These are phyloP conservation scores for Dentipellis sp. DNA, from an alignment of 768 basidiomycete genomes.

Conservation along the genomic window DNA sequence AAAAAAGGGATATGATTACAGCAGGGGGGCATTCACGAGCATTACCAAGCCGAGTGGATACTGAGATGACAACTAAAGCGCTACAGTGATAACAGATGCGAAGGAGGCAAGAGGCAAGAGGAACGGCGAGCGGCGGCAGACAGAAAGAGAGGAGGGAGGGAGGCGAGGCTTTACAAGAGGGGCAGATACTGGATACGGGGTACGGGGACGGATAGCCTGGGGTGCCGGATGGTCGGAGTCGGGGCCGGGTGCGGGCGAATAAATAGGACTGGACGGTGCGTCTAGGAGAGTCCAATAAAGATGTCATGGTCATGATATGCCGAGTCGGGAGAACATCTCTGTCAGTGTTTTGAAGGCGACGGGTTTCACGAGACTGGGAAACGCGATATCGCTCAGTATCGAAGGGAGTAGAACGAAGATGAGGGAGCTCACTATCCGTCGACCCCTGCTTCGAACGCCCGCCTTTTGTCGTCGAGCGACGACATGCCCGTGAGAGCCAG, in stretches of 20 bases:
- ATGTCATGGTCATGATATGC: slow-evolving; percentile 28
- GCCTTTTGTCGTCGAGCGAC: slow-evolving; percentile 83
- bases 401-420: not conserved
- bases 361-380: slow-evolving; percentile 78
- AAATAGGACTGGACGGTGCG: not conserved
- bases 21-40: not conserved
- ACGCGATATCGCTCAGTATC: not conserved
- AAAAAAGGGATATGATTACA: not conserved
- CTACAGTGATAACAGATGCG: not conserved
- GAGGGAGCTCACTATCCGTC: slow-evolving; percentile 77
- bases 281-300: not conserved
- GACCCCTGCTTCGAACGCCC: slow-evolving; percentile 87
- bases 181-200: not conserved
- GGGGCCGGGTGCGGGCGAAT: not conserved
- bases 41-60: not conserved
- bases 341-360: slow-evolving; percentile 91
- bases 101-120: not conserved
- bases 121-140: not conserved
- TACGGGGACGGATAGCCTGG: not conserved
- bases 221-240: not conserved
- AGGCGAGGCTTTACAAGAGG: not conserved
- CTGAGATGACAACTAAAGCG: not conserved
- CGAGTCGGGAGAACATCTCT: slow-evolving; percentile 71
- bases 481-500: slow-evolving; percentile 92
- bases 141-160: not conserved